A percentile compares a stretch with the other conserved stretches of the same genome.
Conservation (phyloP, 176 grass and related monocot species). For the Microstegium vimineum region DNA sequence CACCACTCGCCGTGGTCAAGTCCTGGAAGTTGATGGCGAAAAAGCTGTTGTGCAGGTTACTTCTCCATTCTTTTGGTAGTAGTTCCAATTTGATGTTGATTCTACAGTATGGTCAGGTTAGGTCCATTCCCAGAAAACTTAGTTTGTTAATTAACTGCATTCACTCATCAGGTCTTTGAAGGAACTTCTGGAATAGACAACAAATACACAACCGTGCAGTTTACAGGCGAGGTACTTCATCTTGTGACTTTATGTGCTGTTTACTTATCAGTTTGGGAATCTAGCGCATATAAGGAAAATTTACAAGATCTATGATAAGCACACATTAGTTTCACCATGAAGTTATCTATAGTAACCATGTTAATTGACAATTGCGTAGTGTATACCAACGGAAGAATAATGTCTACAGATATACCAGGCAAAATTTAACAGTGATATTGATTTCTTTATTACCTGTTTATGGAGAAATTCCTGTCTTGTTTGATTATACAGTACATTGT, state of each 20-base stretch:
- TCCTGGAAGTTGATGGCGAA: slow-evolving; percentile 98
- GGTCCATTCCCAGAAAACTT: background rate
- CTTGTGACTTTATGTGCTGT: background rate
- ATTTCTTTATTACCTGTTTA: background rate
- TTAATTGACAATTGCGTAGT: background rate
- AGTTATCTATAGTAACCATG: background rate
- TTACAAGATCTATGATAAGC: background rate
- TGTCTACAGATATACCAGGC: too few species aligned
- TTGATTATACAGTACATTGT: background rate
- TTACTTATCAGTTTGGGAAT: background rate
- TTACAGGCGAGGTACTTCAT: slow-evolving; percentile 87
- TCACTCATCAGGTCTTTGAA: slow-evolving; percentile 83
- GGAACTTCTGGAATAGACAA: slow-evolving; percentile 98
- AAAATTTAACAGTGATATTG: background rate
- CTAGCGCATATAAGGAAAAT: background rate
- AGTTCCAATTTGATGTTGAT: background rate
- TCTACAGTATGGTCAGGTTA: background rate
- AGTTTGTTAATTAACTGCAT: background rate
- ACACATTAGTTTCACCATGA: background rate
- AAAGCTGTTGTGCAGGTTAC: slow-evolving; percentile 97
- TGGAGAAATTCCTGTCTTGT: background rate
- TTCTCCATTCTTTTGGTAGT: slow-evolving; percentile 10
- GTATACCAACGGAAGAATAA: background rate
- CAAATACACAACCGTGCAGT: slow-evolving; percentile 98
- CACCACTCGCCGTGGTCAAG: slow-evolving; percentile 93